Conservation (phyloP, 2,329 filamentous ascomycete species). For the Botrytis porri region DNA sequence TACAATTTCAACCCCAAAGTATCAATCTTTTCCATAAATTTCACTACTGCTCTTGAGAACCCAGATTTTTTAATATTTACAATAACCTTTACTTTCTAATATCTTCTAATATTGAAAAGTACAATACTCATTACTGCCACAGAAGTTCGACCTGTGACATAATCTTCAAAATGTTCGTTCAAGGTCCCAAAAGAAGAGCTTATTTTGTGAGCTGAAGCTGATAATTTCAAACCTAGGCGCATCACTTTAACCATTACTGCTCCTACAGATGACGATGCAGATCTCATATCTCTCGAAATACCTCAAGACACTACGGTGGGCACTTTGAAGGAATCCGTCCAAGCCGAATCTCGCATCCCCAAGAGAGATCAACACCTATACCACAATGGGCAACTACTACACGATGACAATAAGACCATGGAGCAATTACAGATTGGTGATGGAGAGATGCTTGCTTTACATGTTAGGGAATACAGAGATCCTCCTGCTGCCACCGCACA, state of each 20-base stretch:
- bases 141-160: neutral
- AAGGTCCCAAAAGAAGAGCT: neutral
- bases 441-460: conserved; percentile 88
- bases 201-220: conserved; percentile 11
- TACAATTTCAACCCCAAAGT: neutral
- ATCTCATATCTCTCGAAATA: conserved; percentile 79
- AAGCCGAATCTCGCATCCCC: conserved; percentile 76
- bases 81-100: neutral
- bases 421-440: conserved; percentile 77
- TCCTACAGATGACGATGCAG: conserved; percentile 58
- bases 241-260: conserved; percentile 84
- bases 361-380: conserved; percentile 77
- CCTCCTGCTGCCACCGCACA: conserved; percentile 41
- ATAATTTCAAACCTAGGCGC: conserved; percentile 55
- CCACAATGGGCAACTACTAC: conserved; percentile 80
- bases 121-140: neutral
- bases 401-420: conserved; percentile 75
- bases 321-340: conserved; percentile 82
- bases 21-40: neutral
- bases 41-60: neutral
- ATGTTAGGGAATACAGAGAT: conserved; percentile 62
- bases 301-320: conserved; percentile 78
- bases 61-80: neutral
- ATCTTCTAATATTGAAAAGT: neutral
- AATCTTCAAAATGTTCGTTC: conserved; percentile 15